Evolutionary conservation across 345 rosid species (phyloP), one percentile per base, ranked within the genome.

Genomic region (Brassica nigra): DNA sequence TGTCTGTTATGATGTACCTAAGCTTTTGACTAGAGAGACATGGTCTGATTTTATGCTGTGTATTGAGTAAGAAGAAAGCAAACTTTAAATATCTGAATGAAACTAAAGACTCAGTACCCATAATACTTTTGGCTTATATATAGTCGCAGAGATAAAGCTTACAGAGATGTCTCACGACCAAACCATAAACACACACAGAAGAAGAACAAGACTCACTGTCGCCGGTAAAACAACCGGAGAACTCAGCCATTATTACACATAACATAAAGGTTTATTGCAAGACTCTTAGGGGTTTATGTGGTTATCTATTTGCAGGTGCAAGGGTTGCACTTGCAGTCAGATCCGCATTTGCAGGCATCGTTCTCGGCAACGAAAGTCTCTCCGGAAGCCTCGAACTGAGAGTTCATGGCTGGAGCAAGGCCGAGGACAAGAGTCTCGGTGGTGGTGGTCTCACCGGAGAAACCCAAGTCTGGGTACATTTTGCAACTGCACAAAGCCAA

Each of bases 341-440:
- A 78, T 42, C 92, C 93, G 69, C 99, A 91, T 83, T 89, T 89
- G 97, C 98, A 91, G n/a, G 87, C 98, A 10, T 87, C 91, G 68
- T 86, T 89, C 90, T 91, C 95, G n/a, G 90, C 87, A 0, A 80
- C 86, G 34, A 34, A 86, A 80, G 82, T 83, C 87, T 85, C 85
- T 3, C 82, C 92, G 11, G 88, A 80, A 64, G 85, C 92, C 64
- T 83, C 90, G 16, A 69, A 83, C 74, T 71, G 67, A 54, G 33
- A 62, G 70, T 4, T 81, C 82, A 86, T 83, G 73, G 44, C 76
- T 1, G 93, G 83, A 18, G 86, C 90, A 28, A 87, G 87, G 14
- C 92, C 95, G 58, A 87, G 75, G 76, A 90, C 85, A 20, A 86
- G 69, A 57, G 86, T 83, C 87, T 87, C 92, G 2, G 85, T 52